These are phyloP conservation scores for Nakazawaea siamensis DNA, from an alignment of 805 yeast species.

Conservation along the genomic window DNA sequence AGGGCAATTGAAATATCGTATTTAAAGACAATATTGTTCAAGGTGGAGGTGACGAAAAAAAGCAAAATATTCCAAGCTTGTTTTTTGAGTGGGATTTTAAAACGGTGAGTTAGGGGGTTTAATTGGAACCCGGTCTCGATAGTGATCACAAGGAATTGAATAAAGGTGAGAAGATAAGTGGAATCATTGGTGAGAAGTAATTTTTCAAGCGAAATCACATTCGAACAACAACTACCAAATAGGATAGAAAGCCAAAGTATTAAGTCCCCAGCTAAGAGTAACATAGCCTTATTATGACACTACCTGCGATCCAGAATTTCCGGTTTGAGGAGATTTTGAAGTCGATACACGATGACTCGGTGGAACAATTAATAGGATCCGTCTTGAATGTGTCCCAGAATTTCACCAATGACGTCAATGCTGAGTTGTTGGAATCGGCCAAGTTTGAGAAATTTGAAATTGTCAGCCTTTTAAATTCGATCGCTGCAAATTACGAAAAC, in stretches of 20 bases:
- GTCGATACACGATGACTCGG: conserved; percentile 13
- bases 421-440: conserved; percentile 17
- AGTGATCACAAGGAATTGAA: conserved; percentile 48
- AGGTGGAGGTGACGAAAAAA: conserved; percentile 40
- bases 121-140: conserved; percentile 31
- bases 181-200: conserved; percentile 29
- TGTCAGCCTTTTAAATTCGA: too few relatives aligned
- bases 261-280: too few relatives aligned
- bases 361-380: conserved; percentile 17
- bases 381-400: conserved; percentile 14
- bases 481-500: too few relatives aligned
- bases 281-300: too few relatives aligned
- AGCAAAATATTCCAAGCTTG: conserved; percentile 40
- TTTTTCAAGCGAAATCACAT: conserved; percentile 55
- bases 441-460: conserved; percentile 19
- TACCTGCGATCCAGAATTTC: background rate
- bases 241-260: conserved; percentile 19
- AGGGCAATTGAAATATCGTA: conserved; percentile 55
- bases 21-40: conserved; percentile 52
- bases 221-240: conserved; percentile 70
- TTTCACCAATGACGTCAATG: conserved; percentile 21
- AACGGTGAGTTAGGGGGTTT: conserved; percentile 17
- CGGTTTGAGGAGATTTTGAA: background rate
- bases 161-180: conserved; percentile 49
- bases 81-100: conserved; percentile 30